Conservation (phyloP, 2,329 filamentous ascomycete species). For the Fusarium verrucosum region DNA sequence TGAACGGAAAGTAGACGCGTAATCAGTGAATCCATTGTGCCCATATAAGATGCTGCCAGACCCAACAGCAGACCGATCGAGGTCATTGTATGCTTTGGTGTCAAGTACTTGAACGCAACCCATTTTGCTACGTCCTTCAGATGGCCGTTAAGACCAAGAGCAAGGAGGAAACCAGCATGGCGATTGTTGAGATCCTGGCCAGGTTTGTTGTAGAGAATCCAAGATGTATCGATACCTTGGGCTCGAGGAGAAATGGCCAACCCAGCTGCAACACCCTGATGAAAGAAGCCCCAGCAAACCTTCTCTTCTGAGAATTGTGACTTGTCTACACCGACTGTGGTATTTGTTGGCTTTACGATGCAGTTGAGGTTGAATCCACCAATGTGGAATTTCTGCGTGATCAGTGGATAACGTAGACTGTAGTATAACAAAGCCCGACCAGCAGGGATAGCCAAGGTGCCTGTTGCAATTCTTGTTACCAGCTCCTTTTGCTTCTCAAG, state of each 20-base stretch:
- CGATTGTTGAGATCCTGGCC: slow-evolving; percentile 86
- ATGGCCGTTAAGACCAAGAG: slow-evolving; percentile 92
- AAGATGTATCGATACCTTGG: slow-evolving; percentile 95
- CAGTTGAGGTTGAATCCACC: slow-evolving; percentile 92
- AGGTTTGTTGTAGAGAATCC: slow-evolving; percentile 98
- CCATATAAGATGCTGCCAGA: slow-evolving; percentile 90
- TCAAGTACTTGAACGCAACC: slow-evolving; percentile 99
- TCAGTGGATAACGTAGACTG: slow-evolving; percentile 83
- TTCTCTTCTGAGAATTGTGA: slow-evolving; percentile 91
- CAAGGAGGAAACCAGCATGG: slow-evolving; percentile 93
- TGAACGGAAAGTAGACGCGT: slow-evolving; percentile 94
- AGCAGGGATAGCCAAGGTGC: slow-evolving; percentile 87
- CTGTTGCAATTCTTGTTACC: slow-evolving; percentile 83
- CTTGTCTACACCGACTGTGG: slow-evolving; percentile 93
- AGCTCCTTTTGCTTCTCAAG: slow-evolving; percentile 92
- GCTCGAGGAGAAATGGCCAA: slow-evolving; percentile 89
- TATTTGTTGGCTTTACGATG: slow-evolving; percentile 89
- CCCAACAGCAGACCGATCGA: slow-evolving; percentile 95
- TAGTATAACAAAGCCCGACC: slow-evolving; percentile 90
- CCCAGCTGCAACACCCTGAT: slow-evolving; percentile 93
- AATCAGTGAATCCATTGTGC: slow-evolving; percentile 96
- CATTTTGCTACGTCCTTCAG: slow-evolving; percentile 95
- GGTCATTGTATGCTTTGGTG: slow-evolving; percentile 98
- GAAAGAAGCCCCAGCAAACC: slow-evolving; percentile 98
- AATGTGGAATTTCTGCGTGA: slow-evolving; percentile 92